Evolutionary conservation across 805 yeast genomes (phyloP).

Genomic region (Metschnikowia matae): DNA sequence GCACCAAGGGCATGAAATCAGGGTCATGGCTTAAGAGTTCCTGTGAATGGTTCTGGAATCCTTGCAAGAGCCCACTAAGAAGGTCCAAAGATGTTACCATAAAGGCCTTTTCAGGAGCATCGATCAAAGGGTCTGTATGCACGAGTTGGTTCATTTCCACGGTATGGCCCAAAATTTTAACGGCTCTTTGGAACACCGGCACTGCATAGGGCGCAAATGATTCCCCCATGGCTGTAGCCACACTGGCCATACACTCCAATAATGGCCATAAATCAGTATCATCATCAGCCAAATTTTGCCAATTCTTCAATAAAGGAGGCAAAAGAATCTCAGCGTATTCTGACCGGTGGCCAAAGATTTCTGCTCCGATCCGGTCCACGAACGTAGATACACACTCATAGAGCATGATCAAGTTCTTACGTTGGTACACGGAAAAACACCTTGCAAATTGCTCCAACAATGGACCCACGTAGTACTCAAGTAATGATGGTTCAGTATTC

Average conservation of each 20-base stretch:
- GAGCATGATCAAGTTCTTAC: constrained; percentile 72
- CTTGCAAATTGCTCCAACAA: constrained; percentile 64
- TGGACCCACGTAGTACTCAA: constrained; percentile 61
- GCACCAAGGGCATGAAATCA: constrained; percentile 55
- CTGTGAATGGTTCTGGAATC: constrained; percentile 61
- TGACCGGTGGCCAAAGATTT: constrained; percentile 50
- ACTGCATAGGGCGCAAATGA: constrained; percentile 84
- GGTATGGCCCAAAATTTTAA: constrained; percentile 62
- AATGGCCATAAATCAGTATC: constrained; percentile 89
- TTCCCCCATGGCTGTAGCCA: constrained; percentile 84
- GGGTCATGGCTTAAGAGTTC: constrained; percentile 39
- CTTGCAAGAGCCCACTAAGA: constrained; percentile 90
- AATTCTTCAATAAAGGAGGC: constrained; percentile 78
- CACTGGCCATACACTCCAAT: constrained; percentile 86
- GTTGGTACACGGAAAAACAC: constrained; percentile 76
- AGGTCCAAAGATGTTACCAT: constrained; percentile 84
- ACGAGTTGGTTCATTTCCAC: constrained; percentile 63
- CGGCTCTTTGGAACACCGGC: constrained; percentile 77
- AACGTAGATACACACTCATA: constrained; percentile 91
- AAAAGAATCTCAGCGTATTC: constrained; percentile 57
- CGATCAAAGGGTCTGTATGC: constrained; percentile 59
- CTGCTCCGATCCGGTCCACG: constrained; percentile 68
- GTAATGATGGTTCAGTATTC: constrained; percentile 56
- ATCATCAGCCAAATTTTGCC: constrained; percentile 71
- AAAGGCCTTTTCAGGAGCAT: constrained; percentile 85